Evolutionary conservation across 2,329 filamentous ascomycete genomes (phyloP).

Genomic region (Thelonectria olida): DNA sequence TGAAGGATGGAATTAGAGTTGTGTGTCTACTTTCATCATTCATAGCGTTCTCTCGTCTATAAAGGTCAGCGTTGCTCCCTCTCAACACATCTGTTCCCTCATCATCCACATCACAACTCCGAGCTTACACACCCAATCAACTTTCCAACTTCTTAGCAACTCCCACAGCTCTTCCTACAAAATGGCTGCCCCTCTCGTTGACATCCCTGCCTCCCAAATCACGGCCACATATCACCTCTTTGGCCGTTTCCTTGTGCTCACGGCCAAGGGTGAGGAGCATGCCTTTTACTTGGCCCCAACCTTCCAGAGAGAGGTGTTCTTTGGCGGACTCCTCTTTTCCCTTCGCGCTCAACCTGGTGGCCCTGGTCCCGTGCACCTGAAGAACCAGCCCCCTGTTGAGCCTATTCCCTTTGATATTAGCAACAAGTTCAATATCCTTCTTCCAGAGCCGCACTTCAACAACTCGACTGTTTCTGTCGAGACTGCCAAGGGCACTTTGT

Average conservation of each 20-base stretch:
- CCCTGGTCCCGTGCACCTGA: background rate
- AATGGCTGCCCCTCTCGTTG: background rate
- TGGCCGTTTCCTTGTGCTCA: background rate
- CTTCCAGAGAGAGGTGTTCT: conserved; percentile 1
- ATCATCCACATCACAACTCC: background rate
- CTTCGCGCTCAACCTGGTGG: background rate
- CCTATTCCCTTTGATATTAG: background rate
- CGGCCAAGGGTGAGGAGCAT: background rate
- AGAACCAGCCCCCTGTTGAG: background rate
- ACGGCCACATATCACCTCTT: background rate
- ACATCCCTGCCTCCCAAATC: background rate
- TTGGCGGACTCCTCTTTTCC: conserved; percentile 9
- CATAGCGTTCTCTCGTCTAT: background rate
- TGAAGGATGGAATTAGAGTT: background rate
- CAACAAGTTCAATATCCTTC: conserved; percentile 5
- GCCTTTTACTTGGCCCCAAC: background rate
- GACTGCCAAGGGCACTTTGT: conserved; percentile 1
- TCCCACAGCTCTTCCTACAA: background rate
- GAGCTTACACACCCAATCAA: background rate
- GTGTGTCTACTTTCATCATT: background rate
- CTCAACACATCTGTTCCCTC: background rate
- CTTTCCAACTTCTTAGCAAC: background rate
- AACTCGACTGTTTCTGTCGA: conserved; percentile 8
- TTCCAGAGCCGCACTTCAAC: conserved; percentile 16
- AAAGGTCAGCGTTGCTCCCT: background rate